phyloP scores from a whole-genome alignment of 2,329 filamentous ascomycete species.

The Alternaria consortialis region DNA sequence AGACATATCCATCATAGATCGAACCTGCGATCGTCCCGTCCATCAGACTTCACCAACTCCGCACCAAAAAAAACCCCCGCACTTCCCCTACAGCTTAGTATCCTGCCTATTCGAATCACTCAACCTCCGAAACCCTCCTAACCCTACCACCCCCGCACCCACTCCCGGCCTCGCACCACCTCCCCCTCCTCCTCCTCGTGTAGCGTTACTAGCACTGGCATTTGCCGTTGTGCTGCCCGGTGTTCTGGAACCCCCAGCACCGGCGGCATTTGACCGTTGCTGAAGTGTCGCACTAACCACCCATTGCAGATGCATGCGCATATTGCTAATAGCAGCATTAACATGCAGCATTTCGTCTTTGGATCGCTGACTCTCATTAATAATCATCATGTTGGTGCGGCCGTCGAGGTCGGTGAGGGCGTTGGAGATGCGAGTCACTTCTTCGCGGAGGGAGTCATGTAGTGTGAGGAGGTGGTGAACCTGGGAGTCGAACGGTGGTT shows the following conservation, averaged over 20 bases:
- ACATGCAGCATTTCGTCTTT: constrained; percentile 70
- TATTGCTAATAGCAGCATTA: constrained; percentile 66
- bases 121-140: constrained; percentile 34
- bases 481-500: constrained; percentile 56
- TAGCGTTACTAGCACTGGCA: constrained; percentile 33
- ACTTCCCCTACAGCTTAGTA: constrained; percentile 42
- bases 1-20: constrained; percentile 21
- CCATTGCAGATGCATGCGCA: constrained; percentile 70
- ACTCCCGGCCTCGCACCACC: constrained; percentile 31
- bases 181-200: constrained; percentile 37
- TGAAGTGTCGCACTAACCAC: constrained; percentile 66
- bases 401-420: constrained; percentile 68
- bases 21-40: constrained; percentile 7
- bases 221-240: constrained; percentile 33
- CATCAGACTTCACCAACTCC: not conserved
- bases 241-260: constrained; percentile 36
- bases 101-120: constrained; percentile 50
- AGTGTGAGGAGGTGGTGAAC: constrained; percentile 68
- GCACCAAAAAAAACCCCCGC: no score
- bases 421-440: constrained; percentile 64
- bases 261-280: constrained; percentile 41
- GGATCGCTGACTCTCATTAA: constrained; percentile 69
- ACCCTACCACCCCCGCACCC: constrained; percentile 37
- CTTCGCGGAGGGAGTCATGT: constrained; percentile 68
- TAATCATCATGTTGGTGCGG: constrained; percentile 67